These are phyloP conservation scores for Pelargonium citronellum DNA, from an alignment of 441 rosid species.

Conservation along the genomic window DNA sequence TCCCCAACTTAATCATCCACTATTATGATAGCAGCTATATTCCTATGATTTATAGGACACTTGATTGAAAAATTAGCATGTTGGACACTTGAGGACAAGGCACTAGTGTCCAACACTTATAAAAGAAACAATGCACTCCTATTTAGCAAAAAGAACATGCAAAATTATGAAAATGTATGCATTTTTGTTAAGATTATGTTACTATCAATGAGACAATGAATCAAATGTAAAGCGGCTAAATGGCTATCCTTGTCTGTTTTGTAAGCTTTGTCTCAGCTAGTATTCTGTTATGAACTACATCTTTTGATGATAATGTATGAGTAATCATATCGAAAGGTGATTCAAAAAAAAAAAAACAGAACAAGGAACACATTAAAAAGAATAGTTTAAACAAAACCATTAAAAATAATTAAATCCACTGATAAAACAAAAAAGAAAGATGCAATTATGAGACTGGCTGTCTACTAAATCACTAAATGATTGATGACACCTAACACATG, in stretches of 20 bases:
- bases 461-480: background rate
- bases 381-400: background rate
- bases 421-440: background rate
- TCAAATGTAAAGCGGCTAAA: background rate
- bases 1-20: background rate
- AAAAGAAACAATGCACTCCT: background rate
- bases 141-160: background rate
- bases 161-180: background rate
- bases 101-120: background rate
- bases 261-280: background rate
- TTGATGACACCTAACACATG: background rate
- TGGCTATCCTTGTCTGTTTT: background rate
- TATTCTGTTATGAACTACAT: background rate
- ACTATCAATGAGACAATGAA: background rate
- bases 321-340: background rate
- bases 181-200: background rate
- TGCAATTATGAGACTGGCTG: background rate
- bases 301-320: background rate
- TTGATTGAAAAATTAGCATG: background rate
- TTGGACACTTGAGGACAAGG: background rate
- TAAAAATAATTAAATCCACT: background rate
- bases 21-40: background rate
- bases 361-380: background rate
- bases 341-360: background rate
- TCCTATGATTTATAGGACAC: background rate